Evolutionary conservation across 345 rosid genomes (phyloP), one percentile per base, ranked within the genome.

Genomic region (Rhodamnia rubescens): DNA sequence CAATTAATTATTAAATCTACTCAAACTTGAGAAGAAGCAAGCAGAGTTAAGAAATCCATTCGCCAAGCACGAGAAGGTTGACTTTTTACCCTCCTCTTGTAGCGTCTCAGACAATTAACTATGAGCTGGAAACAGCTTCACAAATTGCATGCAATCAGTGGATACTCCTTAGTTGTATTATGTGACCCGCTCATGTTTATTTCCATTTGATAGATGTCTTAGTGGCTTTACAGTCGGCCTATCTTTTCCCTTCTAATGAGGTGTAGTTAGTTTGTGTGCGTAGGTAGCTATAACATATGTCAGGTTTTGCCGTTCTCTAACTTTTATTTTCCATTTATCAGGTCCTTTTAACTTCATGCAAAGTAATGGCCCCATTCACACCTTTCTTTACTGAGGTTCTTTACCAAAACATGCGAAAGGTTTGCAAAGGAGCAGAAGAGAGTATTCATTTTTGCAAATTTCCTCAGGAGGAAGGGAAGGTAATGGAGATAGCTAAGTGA

Each of bases 291-390:
- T 83, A 83, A 83, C 36, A 12, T 3, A 52, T 52, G 24, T 29
- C 42, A 27, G 27, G 59, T 54, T 83, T 58, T 47, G 24, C 42
- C 36, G 10, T 55, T 81, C 36, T 40, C 61, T 56, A 81, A 57
- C 40, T 56, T 81, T 86, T 9, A 78, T 29, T 52, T 83, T 29
- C 90, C 85, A 81, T 64, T 74, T 90, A 86, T 89, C 91, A 97
- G 99, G 99, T 98, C 88, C 98, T 98, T 90, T 89, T 95, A 51
- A 96, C 98, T 83, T 92, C 99, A 53, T 96, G 99, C 88, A 95
- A 95, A 91, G 99, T 95, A 88, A 98, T 98, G 99, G 92, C 98
- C 64, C 95, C 99, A 78, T 95, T 98, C 88, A 98, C 99, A n/a
- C 99, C 99, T 11, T 98, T 98, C 92, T 98, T 98, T 87, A 94